These are phyloP conservation scores for Ambrosiella cleistominuta DNA, from an alignment of 2,329 filamentous ascomycete genomes.

Conservation along the genomic window DNA sequence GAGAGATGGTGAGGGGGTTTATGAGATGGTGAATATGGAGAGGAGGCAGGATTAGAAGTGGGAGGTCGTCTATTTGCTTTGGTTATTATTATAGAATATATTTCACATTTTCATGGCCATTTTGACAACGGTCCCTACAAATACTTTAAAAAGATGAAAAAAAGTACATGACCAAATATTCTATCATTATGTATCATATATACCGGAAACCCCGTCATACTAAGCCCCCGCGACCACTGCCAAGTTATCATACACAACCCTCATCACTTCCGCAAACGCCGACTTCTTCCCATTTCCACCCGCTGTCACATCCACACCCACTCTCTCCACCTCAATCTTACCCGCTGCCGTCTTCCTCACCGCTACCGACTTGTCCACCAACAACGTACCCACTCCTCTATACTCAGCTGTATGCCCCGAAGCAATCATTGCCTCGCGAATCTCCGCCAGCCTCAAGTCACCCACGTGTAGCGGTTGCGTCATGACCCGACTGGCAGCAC, in stretches of 20 bases:
- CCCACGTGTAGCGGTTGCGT: conserved; percentile 87
- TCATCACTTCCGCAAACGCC: conserved; percentile 75
- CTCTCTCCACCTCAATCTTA: conserved; percentile 71
- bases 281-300: conserved; percentile 24
- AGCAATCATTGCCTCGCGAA: conserved; percentile 66
- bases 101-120: background rate
- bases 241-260: conserved; percentile 81
- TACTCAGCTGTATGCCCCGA: conserved; percentile 82
- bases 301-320: conserved; percentile 27
- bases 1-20: conserved; percentile 38
- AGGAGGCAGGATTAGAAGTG: background rate
- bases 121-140: no score
- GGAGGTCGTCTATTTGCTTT: background rate
- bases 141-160: background rate
- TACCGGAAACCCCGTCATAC: background rate
- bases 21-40: conserved; percentile 47
- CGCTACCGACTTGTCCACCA: conserved; percentile 75
- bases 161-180: background rate
- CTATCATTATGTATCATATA: background rate
- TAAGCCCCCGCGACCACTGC: conserved; percentile 57
- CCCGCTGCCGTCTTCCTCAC: conserved; percentile 80
- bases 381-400: conserved; percentile 74
- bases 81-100: background rate
- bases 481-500: conserved; percentile 44
- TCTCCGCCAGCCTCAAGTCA: conserved; percentile 73